Evolutionary conservation across 169 alveolate species (phyloP).

Genomic region (Eimeria maxima): DNA sequence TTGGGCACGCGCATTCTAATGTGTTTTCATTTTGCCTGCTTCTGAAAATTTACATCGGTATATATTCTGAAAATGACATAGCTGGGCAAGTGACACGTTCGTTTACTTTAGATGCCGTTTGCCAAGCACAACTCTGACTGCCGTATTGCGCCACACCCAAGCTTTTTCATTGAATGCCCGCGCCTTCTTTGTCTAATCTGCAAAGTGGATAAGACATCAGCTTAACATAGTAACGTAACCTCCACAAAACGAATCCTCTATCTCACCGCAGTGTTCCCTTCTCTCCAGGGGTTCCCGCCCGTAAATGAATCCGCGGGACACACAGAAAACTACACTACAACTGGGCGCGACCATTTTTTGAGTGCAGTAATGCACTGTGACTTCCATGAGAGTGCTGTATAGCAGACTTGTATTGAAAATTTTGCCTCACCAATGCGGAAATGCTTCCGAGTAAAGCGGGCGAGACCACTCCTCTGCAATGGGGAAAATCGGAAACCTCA

Average conservation of each 20-base stretch:
- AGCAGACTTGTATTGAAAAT: background rate
- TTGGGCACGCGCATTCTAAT: background rate
- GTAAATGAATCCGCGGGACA: background rate
- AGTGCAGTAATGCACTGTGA: background rate
- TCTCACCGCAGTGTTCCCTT: background rate
- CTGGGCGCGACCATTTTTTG: background rate
- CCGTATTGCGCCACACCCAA: background rate
- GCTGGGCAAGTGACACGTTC: background rate
- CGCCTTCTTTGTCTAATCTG: background rate
- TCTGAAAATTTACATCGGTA: background rate
- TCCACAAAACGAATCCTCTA: background rate
- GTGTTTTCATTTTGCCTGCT: background rate
- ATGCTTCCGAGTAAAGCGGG: background rate
- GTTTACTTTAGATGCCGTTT: background rate
- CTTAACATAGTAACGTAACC: background rate
- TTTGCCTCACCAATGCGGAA: background rate
- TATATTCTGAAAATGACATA: background rate
- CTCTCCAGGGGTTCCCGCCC: background rate
- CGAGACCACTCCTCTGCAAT: background rate
- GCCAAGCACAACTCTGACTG: background rate
- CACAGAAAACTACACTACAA: background rate
- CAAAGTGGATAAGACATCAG: background rate
- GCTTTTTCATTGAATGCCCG: background rate
- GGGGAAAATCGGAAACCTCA: background rate
- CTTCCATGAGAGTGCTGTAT: background rate